Evolutionary conservation across 1,284 basidiomycete genomes (phyloP), one percentile per base, ranked within the genome.

Genomic region (Ustilago hordei): DNA sequence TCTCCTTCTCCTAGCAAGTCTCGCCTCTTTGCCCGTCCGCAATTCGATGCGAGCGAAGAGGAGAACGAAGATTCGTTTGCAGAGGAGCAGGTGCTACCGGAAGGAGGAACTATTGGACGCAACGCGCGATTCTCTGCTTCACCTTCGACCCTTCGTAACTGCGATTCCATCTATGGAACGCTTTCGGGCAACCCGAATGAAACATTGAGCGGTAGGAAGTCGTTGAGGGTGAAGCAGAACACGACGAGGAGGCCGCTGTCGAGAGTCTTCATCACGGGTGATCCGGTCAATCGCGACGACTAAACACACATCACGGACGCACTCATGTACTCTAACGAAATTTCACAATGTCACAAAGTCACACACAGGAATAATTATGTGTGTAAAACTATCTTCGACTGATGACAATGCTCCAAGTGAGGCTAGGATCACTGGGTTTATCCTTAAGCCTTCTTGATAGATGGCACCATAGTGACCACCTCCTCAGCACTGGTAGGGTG

Each of bases 401-500:
- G 3, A 28, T 28, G 23, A 28, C 23, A 28, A 28, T 28, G 23
- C 23, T 28, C 23, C 23, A 28, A 28, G 23, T 28, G 23, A 28
- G 23, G 23, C 23, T 28, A 28, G 23, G 23, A 28, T 28, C 23
- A 28, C 23, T 3, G 23, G 23, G 23, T 28, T 28, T 28, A 28
- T 28, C 23, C 23, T 50, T 11, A 77, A 39, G 58, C 56, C 64
- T 77, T 73, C 64, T 70, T 69, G 9, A 62, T 74, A n/a, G 55
- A 53, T 8, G 71, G 68, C 2, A 75, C 64, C 68, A 78, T 78
- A 9, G 80, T 83, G 4, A 81, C 80, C 7, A 82, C 65, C 62
- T 85, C 84, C 57, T 86, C 84, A 1, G 78, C 78, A n/a, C 77
- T 77, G 2, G 84, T 84, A 2, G 84, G 84, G 65, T 86, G 84